These are phyloP conservation scores for Helichrysum umbraculigerum DNA, from an alignment of 129 eudicot species.

Conservation along the genomic window DNA sequence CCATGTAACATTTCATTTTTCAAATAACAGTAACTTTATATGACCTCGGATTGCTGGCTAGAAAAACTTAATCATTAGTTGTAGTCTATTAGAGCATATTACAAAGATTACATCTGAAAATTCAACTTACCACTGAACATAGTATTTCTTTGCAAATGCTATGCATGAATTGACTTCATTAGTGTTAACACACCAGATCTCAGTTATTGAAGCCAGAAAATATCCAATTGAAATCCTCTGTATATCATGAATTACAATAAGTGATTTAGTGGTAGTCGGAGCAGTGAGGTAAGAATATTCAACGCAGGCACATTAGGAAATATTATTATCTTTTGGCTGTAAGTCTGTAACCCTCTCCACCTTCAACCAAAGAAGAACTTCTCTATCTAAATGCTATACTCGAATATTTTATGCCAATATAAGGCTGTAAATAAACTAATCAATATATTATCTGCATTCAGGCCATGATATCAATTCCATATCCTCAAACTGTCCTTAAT, in stretches of 20 bases:
- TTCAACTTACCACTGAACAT: constrained; percentile 61
- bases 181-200: constrained; percentile 72
- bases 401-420: neutral
- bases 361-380: constrained; percentile 15
- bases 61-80: too few species aligned
- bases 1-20: neutral
- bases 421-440: neutral
- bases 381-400: constrained; percentile 8
- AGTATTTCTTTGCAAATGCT: constrained; percentile 69
- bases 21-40: neutral
- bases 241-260: constrained; percentile 24
- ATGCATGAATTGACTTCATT: constrained; percentile 59
- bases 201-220: constrained; percentile 63
- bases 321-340: constrained; percentile 10
- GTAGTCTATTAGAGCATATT: neutral
- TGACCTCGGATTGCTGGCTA: neutral
- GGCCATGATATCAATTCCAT: neutral
- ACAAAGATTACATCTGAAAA: neutral
- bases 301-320: neutral
- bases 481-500: neutral
- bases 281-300: constrained; percentile 8
- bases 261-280: constrained; percentile 21
- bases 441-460: constrained; percentile 8
- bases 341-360: constrained; percentile 7
- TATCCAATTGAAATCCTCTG: constrained; percentile 96